Conservation (phyloP, 2,329 filamentous ascomycete species). For the Boeremia exigua region DNA sequence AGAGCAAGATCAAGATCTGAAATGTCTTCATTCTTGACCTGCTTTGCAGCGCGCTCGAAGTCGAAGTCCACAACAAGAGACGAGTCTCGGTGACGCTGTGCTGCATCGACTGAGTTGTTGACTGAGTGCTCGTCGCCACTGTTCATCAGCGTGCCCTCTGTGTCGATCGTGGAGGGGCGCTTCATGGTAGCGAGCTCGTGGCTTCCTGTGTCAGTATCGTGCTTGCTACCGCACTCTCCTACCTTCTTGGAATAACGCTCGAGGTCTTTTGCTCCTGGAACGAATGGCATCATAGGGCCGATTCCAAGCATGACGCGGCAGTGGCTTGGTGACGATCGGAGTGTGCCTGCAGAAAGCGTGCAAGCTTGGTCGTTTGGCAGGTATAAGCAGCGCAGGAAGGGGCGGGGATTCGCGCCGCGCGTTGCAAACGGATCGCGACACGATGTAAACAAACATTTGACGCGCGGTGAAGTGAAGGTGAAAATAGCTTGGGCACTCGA, state of each 20-base stretch:
- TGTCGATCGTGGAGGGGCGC: neutral
- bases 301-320: conserved; percentile 8
- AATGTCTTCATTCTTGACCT: conserved; percentile 35
- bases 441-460: neutral
- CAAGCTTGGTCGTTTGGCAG: neutral
- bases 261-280: neutral
- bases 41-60: conserved; percentile 16
- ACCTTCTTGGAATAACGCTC: neutral
- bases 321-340: neutral
- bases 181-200: neutral
- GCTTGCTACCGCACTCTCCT: neutral
- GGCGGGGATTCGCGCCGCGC: neutral
- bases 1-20: conserved; percentile 32
- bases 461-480: conserved; percentile 2
- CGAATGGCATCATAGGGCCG: conserved; percentile 9
- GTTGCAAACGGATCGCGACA: neutral
- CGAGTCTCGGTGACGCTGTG: conserved; percentile 4
- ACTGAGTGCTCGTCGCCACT: neutral
- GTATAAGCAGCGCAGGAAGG: neutral
- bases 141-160: conserved; percentile 4
- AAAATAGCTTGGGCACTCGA: neutral
- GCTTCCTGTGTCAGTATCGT: neutral
- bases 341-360: neutral
- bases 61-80: conserved; percentile 19
- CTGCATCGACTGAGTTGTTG: neutral